Conservation (phyloP, 306 rosid species). For the Citrullus mucosospermus region DNA sequence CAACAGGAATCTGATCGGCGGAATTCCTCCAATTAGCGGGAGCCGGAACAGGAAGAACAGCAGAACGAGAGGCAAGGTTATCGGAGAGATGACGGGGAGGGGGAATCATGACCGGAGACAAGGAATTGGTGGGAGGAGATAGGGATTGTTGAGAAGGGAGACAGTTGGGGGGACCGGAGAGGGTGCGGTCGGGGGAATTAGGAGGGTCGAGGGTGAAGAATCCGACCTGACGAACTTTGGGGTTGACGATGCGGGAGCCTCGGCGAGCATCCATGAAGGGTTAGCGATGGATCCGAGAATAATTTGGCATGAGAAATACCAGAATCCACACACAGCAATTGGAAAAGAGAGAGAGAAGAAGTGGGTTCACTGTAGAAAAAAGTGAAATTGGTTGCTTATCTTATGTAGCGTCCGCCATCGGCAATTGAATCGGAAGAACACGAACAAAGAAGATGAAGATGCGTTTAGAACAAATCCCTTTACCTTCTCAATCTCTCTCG, state of each 20-base stretch:
- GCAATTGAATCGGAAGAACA: neutral
- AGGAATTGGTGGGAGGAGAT: constrained; percentile 25
- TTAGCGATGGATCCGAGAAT: neutral
- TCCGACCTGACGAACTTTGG: constrained; percentile 65
- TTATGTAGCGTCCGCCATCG: neutral
- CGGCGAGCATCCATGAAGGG: constrained; percentile 55
- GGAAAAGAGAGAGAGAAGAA: neutral
- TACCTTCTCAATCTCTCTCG: no score
- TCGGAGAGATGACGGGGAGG: constrained; percentile 37
- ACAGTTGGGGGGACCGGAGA: constrained; percentile 20
- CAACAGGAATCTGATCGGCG: constrained; percentile 8
- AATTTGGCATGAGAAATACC: neutral
- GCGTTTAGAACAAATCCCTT: neutral
- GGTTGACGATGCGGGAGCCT: constrained; percentile 37
- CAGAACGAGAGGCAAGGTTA: neutral
- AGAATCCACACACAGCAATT: neutral
- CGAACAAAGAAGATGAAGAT: neutral
- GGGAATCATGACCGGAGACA: constrained; percentile 60
- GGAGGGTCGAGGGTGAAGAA: constrained; percentile 42
- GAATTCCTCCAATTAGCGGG: constrained; percentile 17
- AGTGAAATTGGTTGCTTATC: neutral
- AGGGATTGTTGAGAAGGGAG: neutral
- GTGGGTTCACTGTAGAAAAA: neutral
- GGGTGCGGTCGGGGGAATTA: constrained; percentile 17
- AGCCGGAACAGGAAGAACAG: constrained; percentile 11